phyloP scores from a whole-genome alignment of 345 rosid species.

The Salix koriyanagi region DNA sequence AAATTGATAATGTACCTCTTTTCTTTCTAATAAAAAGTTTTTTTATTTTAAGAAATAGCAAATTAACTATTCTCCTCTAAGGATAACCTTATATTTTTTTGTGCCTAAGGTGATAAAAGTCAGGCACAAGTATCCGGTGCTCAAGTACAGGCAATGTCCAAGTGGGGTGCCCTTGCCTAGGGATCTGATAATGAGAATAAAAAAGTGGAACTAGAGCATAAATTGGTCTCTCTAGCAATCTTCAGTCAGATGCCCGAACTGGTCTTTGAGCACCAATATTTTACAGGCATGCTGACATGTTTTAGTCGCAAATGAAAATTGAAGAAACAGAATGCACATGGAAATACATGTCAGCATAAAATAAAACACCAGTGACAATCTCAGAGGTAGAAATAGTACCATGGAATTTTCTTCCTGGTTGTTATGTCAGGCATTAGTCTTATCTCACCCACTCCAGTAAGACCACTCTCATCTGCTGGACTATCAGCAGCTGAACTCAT shows the following conservation, averaged over 20 bases:
- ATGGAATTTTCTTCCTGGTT: constrained; percentile 65
- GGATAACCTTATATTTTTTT: too few species aligned
- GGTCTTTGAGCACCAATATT: neutral
- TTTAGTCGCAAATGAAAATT: neutral
- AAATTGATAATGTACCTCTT: too few species aligned
- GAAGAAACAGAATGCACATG: neutral
- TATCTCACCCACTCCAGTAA: constrained; percentile 81
- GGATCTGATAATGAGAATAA: neutral
- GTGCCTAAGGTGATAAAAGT: too few species aligned
- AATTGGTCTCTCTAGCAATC: neutral
- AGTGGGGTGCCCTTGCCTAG: too few species aligned
- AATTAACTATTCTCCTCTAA: too few species aligned
- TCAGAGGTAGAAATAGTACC: constrained; percentile 36
- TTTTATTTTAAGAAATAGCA: too few species aligned
- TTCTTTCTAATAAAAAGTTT: too few species aligned
- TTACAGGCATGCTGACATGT: too few species aligned
- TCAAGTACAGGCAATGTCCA: too few species aligned
- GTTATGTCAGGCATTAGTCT: constrained; percentile 84
- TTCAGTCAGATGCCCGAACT: neutral
- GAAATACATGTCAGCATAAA: neutral
- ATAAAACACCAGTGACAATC: neutral
- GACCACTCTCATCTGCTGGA: constrained; percentile 70
- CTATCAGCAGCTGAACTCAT: constrained; percentile 74
- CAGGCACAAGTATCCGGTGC: too few species aligned
- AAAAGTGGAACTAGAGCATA: neutral